phyloP scores from a whole-genome alignment of 208 protist species.

The Angomonas deanei region DNA sequence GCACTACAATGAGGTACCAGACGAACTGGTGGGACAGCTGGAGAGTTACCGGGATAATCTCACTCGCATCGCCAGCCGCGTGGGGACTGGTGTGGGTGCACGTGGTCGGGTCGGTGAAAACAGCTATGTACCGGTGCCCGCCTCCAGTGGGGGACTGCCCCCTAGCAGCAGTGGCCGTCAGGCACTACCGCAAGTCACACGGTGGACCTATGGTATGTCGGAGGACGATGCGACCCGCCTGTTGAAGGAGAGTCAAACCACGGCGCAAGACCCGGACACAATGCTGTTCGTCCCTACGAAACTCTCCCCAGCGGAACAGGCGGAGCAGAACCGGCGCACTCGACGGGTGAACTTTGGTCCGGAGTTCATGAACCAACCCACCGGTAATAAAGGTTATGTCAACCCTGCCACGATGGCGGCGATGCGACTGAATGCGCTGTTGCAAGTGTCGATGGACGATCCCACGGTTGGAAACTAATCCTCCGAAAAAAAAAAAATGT shows the following conservation, averaged over 20 bases:
- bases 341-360: neutral
- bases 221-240: constrained; percentile 11
- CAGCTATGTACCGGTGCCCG: constrained; percentile 19
- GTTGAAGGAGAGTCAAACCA: constrained; percentile 1
- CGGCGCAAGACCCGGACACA: constrained; percentile 11
- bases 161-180: neutral
- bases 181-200: constrained; percentile 23
- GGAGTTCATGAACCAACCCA: neutral
- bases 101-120: constrained; percentile 9
- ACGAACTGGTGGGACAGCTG: constrained; percentile 21
- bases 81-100: constrained; percentile 17
- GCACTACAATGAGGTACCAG: constrained; percentile 2
- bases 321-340: constrained; percentile 1
- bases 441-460: constrained; percentile 33
- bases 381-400: constrained; percentile 10
- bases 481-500: neutral
- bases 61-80: constrained; percentile 20
- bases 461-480: constrained; percentile 5
- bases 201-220: constrained; percentile 66
- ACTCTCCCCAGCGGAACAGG: neutral
- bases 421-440: constrained; percentile 26
- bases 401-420: constrained; percentile 35
- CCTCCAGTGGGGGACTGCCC: neutral
- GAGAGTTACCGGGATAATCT: constrained; percentile 38
- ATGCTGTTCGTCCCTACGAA: constrained; percentile 19